Evolutionary conservation across 768 basidiomycete species (phyloP).

Genomic region (Gloeostereum incarnatum): DNA sequence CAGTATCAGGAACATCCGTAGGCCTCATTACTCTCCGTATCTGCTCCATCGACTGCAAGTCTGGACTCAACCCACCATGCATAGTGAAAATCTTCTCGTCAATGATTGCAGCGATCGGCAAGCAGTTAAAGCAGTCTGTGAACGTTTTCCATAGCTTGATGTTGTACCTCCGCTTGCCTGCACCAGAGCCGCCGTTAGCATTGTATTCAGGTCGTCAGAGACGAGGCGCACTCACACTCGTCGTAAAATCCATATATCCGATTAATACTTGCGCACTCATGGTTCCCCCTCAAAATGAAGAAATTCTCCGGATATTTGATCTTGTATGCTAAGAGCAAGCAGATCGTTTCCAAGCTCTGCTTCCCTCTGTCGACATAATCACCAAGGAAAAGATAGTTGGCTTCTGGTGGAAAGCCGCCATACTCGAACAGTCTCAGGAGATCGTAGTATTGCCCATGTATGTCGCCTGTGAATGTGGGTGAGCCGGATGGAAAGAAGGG

Average conservation of each 20-base stretch:
- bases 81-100: slow-evolving; percentile 99
- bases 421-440: slow-evolving; percentile 97
- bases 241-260: slow-evolving; percentile 99
- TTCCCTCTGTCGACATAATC: slow-evolving; percentile 99
- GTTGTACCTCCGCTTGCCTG: slow-evolving; percentile 99
- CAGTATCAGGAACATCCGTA: slow-evolving; percentile 97
- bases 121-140: slow-evolving; percentile 99
- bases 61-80: slow-evolving; percentile 96
- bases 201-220: neutral
- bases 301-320: slow-evolving; percentile 99
- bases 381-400: slow-evolving; percentile 99
- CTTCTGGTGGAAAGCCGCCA: slow-evolving; percentile 98
- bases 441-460: slow-evolving; percentile 99
- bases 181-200: neutral
- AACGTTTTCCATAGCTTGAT: slow-evolving; percentile 99
- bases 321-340: slow-evolving; percentile 97
- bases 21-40: slow-evolving; percentile 98
- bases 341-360: slow-evolving; percentile 99
- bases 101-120: slow-evolving; percentile 98
- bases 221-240: slow-evolving; percentile 65
- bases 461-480: slow-evolving; percentile 72
- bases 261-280: slow-evolving; percentile 99
- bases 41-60: slow-evolving; percentile 99
- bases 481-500: too few relatives aligned
- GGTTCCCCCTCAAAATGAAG: slow-evolving; percentile 98